Percentiles rank a stretch among this genome's conserved stretches.
Conservation (phyloP, 805 yeast species). For the Debaryomyces maramus region DNA sequence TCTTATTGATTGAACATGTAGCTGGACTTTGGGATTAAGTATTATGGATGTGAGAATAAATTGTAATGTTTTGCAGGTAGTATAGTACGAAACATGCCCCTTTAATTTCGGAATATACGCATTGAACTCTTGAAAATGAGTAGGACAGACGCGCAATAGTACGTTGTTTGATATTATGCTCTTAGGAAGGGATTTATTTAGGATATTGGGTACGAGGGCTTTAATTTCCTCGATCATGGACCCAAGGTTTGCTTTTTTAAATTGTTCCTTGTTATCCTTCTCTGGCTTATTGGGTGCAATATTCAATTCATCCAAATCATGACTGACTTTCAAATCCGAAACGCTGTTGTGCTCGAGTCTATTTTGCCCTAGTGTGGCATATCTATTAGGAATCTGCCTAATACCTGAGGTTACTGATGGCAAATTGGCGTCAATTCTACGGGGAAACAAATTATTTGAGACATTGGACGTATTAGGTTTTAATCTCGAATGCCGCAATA, state of each 20-base stretch:
- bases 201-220: slow-evolving; percentile 49
- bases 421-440: too few relatives aligned
- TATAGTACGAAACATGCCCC: slow-evolving; percentile 56
- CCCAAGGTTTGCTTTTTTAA: slow-evolving; percentile 53
- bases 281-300: too few relatives aligned
- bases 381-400: too few relatives aligned
- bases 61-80: slow-evolving; percentile 58
- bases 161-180: slow-evolving; percentile 46
- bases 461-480: background rate
- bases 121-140: slow-evolving; percentile 41
- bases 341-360: too few relatives aligned
- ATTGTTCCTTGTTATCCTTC: too few relatives aligned
- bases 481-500: background rate
- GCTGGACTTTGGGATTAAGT: slow-evolving; percentile 49
- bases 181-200: slow-evolving; percentile 46
- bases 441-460: too few relatives aligned
- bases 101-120: slow-evolving; percentile 55
- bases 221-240: slow-evolving; percentile 49
- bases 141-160: slow-evolving; percentile 56
- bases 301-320: too few relatives aligned
- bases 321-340: too few relatives aligned
- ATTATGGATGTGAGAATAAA: slow-evolving; percentile 54
- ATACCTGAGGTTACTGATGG: too few relatives aligned
- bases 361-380: too few relatives aligned
- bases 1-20: slow-evolving; percentile 51